Conservation (phyloP, 2,329 filamentous ascomycete species). For the Colletotrichum zoysiae region DNA sequence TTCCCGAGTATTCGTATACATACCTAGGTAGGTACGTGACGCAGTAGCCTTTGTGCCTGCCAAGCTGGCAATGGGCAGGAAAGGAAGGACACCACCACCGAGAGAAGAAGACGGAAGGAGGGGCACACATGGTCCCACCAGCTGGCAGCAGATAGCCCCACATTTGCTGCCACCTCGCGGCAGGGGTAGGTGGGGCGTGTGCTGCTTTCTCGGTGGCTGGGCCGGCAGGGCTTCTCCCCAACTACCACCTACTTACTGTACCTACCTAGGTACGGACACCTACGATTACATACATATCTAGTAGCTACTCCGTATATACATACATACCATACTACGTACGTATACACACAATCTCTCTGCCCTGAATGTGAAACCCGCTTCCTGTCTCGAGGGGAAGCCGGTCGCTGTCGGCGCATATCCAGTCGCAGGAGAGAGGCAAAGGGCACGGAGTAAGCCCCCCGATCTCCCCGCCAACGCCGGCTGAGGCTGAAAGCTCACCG, state of each 20-base stretch:
- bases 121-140: neutral
- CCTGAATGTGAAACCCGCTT: conserved; percentile 22
- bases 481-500: conserved; percentile 22
- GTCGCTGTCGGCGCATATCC: neutral
- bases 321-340: too few species aligned
- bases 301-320: too few species aligned
- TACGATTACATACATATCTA: too few species aligned
- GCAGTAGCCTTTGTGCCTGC: conserved; percentile 9
- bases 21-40: too few species aligned
- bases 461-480: neutral
- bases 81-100: neutral
- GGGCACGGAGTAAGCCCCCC: neutral
- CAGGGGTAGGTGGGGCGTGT: neutral
- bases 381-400: neutral
- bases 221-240: conserved; percentile 14
- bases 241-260: too few species aligned
- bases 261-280: too few species aligned
- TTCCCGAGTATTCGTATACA: neutral
- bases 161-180: conserved; percentile 18
- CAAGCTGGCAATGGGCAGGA: neutral
- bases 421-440: neutral
- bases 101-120: neutral
- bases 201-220: conserved; percentile 36
- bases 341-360: neutral
- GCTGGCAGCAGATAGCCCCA: conserved; percentile 9